Percentiles rank a stretch among this genome's conserved stretches.
These are phyloP conservation scores for Botryotinia globosa DNA, from an alignment of 2,329 filamentous ascomycete genomes.

Conservation along the genomic window DNA sequence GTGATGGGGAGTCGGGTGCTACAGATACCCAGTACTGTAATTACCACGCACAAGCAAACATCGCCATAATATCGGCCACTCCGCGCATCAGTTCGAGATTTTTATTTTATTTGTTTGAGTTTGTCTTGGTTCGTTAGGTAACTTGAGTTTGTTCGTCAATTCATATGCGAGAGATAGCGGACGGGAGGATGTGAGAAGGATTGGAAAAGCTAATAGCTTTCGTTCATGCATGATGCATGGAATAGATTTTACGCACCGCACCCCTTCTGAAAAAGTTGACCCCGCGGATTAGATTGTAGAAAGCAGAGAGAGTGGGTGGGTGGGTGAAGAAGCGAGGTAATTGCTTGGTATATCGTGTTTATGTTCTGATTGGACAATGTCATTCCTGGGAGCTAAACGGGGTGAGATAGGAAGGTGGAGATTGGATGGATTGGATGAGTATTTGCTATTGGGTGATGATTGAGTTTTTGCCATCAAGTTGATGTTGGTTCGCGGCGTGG, in stretches of 20 bases:
- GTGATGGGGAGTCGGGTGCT: neutral
- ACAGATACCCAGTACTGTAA: neutral
- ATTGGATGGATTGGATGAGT: neutral
- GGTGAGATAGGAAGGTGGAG: neutral
- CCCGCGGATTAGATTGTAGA: neutral
- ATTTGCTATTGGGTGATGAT: neutral
- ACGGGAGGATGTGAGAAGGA: neutral
- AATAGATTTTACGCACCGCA: neutral
- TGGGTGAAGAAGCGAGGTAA: neutral
- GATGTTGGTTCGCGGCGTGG: neutral
- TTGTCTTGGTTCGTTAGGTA: neutral
- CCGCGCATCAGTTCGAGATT: neutral
- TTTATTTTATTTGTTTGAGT: neutral
- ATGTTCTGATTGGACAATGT: neutral
- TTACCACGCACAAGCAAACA: neutral
- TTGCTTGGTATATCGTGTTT: neutral
- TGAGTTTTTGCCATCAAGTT: neutral
- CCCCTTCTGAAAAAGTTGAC: neutral
- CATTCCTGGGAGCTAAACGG: neutral
- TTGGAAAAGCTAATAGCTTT: neutral
- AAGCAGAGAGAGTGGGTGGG: neutral
- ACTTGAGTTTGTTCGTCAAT: neutral
- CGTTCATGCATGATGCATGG: constrained; percentile 1
- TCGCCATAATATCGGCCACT: neutral
- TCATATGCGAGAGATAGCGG: neutral